Evolutionary conservation across 78 protist species (phyloP), one percentile per base, ranked within the genome.

Genomic region (Cavenderia fasciculata): DNA sequence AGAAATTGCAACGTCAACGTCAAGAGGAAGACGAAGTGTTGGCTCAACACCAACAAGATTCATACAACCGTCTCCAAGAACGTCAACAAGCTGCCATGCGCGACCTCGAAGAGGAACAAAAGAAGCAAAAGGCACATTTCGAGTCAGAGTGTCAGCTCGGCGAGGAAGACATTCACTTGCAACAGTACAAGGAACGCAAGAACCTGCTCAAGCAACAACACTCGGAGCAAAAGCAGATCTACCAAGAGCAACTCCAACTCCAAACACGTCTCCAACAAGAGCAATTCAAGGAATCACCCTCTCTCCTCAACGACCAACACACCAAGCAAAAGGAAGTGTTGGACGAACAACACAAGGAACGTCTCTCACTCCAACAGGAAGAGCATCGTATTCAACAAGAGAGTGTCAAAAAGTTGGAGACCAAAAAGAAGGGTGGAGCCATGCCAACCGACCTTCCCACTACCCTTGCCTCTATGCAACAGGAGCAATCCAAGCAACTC

Each of bases 311-410:
- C 14, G 90, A 82, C 7, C 90, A 82, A 27, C 90, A 82, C 29
- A 33, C n/a, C 19, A 65, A 57, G 41, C 90, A 82, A 47, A 82
- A 82, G 23, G 90, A 82, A 40, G 47, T 49, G 19, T 40, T 82
- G 0, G 90, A 82, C 18, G 90, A 82, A 56, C 90, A 82, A 68
- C 62, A 82, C 72, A 82, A 82, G 21, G 90, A 82, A 46, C 27
- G 78, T 11, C 62, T 82, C 27, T 41, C 71, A 0, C 59, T 82
- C 2, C 78, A 68, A 56, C 90, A 82, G 33, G 90, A 82, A 43
- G 90, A 82, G 23, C 90, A 82, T 36, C 33, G 90, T 23, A 82
- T 82, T 56, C 90, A 82, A 82, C 90, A 82, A 36, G 90, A 82
- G 11, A 57, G 74, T 1, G 61, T 82, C n/a, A 82, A 82, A 40